phyloP scores from a whole-genome alignment of 2,329 filamentous ascomycete genomes.

The Zymoseptoria tritici region DNA sequence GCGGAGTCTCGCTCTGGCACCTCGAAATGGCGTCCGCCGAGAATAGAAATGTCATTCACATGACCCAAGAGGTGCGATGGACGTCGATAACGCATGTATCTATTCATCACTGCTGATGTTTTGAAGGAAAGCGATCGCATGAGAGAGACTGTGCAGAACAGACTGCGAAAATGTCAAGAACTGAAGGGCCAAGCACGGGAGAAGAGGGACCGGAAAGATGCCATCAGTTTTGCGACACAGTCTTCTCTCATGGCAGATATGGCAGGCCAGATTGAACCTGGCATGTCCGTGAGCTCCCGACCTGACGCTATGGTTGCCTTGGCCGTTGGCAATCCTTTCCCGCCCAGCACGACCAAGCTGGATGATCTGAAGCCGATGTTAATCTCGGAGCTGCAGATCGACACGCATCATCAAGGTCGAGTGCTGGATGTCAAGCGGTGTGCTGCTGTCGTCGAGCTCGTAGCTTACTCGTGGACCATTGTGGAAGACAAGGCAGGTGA shows the following conservation, averaged over 20 bases:
- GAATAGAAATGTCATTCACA: neutral
- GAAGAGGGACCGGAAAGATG: conserved; percentile 3
- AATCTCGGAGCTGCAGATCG: conserved; percentile 11
- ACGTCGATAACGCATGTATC: neutral
- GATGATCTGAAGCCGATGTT: conserved; percentile 1
- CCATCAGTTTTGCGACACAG: conserved; percentile 4
- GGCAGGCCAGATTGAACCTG: conserved; percentile 4
- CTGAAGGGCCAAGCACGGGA: conserved; percentile 2
- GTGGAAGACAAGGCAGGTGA: conserved; percentile 25
- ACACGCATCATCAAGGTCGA: conserved; percentile 16
- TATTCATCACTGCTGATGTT: neutral
- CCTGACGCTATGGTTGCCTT: conserved; percentile 4
- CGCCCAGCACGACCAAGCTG: neutral
- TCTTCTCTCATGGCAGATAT: conserved; percentile 11
- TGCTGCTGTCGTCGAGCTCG: conserved; percentile 14
- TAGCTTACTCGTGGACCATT: conserved; percentile 21
- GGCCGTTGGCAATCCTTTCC: conserved; percentile 4
- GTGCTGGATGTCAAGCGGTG: conserved; percentile 17
- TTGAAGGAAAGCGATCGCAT: conserved; percentile 4
- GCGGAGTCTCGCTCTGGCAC: neutral
- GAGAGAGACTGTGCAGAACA: conserved; percentile 4
- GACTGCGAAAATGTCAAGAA: conserved; percentile 8
- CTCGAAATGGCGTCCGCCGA: neutral
- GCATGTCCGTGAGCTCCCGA: conserved; percentile 2
- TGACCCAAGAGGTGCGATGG: neutral